These are phyloP conservation scores for Ganoderma boninense DNA, from an alignment of 1,284 basidiomycete genomes.

Conservation along the genomic window DNA sequence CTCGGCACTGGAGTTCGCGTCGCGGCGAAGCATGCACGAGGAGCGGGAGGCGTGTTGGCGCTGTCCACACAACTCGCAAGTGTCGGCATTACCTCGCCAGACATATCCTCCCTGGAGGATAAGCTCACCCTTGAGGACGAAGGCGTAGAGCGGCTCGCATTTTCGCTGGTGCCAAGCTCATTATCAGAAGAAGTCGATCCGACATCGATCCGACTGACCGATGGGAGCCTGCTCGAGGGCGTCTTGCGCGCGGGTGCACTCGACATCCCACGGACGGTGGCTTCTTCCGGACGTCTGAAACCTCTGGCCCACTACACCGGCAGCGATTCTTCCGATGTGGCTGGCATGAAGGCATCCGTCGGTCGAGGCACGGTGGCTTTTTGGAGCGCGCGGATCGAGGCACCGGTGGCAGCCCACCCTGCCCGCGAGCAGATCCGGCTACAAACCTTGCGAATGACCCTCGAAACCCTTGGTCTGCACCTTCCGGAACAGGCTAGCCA, in stretches of 20 bases:
- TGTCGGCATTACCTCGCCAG: neutral
- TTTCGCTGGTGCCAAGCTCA: constrained; percentile 35
- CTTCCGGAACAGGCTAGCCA: constrained; percentile 41
- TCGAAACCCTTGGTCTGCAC: constrained; percentile 57
- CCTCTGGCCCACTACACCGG: constrained; percentile 46
- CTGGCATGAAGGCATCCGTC: constrained; percentile 59
- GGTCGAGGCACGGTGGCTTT: constrained; percentile 66
- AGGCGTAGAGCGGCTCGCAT: constrained; percentile 21
- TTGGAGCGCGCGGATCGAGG: constrained; percentile 74
- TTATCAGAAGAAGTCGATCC: constrained; percentile 25
- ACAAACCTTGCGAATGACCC: constrained; percentile 51
- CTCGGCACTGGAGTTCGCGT: constrained; percentile 41
- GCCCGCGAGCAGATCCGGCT: constrained; percentile 45
- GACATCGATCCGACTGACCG: neutral
- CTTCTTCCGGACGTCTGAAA: constrained; percentile 32
- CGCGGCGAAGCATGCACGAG: neutral
- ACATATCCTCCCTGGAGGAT: neutral
- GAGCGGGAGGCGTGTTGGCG: neutral
- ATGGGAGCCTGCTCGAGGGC: constrained; percentile 21
- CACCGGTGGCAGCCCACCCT: constrained; percentile 51
- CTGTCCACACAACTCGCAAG: neutral
- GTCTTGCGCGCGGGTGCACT: constrained; percentile 38
- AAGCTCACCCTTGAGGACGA: constrained; percentile 24
- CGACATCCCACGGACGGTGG: constrained; percentile 39
- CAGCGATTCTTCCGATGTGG: constrained; percentile 45